A percentile compares a stretch with the other conserved stretches of the same genome.
These are phyloP conservation scores for Sporisorium scitamineum DNA, from an alignment of 1,284 basidiomycete species.

Conservation along the genomic window DNA sequence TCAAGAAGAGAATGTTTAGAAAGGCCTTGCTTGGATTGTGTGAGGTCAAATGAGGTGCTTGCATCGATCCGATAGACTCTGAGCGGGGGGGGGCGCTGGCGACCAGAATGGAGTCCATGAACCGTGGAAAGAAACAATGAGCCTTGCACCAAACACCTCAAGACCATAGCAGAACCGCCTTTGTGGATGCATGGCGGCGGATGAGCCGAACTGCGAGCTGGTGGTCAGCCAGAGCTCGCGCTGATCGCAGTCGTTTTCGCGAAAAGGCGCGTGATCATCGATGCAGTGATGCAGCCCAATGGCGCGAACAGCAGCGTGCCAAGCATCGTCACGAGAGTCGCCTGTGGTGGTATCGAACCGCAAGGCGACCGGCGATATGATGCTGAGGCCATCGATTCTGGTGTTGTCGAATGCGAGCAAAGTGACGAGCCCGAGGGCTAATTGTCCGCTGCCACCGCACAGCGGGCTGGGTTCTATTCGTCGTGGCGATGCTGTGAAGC, in stretches of 20 bases:
- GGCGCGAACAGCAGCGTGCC: background rate
- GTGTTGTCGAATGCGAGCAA: background rate
- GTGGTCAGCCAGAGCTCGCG: background rate
- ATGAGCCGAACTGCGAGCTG: background rate
- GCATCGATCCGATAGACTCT: conserved; percentile 25
- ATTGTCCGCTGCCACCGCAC: background rate
- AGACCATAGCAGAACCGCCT: background rate
- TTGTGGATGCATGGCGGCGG: background rate
- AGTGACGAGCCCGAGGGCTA: background rate
- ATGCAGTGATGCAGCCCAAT: background rate
- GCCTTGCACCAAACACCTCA: background rate
- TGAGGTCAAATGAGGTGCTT: conserved; percentile 3
- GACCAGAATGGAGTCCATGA: background rate
- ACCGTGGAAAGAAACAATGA: background rate
- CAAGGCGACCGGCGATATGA: background rate
- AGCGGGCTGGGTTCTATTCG: background rate
- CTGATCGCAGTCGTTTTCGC: background rate
- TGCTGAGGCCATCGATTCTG: background rate
- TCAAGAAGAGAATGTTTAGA: conserved; percentile 51
- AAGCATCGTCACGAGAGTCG: background rate
- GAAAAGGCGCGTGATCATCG: background rate
- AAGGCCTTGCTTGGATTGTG: conserved; percentile 11
- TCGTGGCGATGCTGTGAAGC: background rate
- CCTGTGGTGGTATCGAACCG: background rate
- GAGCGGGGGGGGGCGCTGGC: background rate